phyloP scores from a whole-genome alignment of 805 yeast species.

The Dipodascus albidus region DNA sequence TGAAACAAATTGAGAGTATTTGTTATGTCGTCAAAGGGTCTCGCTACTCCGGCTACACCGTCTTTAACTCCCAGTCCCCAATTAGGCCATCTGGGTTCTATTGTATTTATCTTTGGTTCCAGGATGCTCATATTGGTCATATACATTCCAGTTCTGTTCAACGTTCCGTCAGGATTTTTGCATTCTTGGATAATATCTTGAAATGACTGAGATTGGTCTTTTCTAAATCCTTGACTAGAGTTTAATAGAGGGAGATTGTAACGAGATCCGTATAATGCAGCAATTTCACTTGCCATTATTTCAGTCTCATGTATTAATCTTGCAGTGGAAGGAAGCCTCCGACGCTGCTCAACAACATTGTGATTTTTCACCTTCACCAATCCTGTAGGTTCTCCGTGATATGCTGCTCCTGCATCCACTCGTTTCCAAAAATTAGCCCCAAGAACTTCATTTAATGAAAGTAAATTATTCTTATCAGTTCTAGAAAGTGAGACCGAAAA shows the following conservation, averaged over 20 bases:
- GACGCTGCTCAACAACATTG: slow-evolving; percentile 8
- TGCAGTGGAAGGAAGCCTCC: not conserved
- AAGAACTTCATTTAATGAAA: not conserved
- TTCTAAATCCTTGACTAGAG: slow-evolving; percentile 23
- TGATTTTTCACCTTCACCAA: not conserved
- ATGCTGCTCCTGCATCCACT: slow-evolving; percentile 7
- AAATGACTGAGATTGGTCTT: slow-evolving; percentile 21
- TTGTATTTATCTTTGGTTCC: slow-evolving; percentile 5
- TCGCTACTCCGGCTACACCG: slow-evolving; percentile 22
- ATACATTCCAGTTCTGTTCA: not conserved
- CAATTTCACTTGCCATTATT: slow-evolving; percentile 24
- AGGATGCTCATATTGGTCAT: not conserved
- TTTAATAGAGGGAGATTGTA: slow-evolving; percentile 20
- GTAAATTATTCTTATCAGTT: not conserved
- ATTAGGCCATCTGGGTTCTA: slow-evolving; percentile 18
- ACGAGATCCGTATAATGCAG: slow-evolving; percentile 20
- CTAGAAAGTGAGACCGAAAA: not conserved
- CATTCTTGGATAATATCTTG: slow-evolving; percentile 5
- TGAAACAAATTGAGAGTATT: slow-evolving; percentile 23
- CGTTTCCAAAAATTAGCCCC: slow-evolving; percentile 8
- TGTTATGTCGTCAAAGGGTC: slow-evolving; percentile 19
- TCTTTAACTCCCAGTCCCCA: slow-evolving; percentile 20
- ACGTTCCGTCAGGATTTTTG: not conserved
- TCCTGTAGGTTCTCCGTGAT: slow-evolving; percentile 5
- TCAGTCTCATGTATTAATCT: slow-evolving; percentile 13